phyloP scores from a whole-genome alignment of 2,329 filamentous ascomycete genomes.

The Apiospora phragmitis region DNA sequence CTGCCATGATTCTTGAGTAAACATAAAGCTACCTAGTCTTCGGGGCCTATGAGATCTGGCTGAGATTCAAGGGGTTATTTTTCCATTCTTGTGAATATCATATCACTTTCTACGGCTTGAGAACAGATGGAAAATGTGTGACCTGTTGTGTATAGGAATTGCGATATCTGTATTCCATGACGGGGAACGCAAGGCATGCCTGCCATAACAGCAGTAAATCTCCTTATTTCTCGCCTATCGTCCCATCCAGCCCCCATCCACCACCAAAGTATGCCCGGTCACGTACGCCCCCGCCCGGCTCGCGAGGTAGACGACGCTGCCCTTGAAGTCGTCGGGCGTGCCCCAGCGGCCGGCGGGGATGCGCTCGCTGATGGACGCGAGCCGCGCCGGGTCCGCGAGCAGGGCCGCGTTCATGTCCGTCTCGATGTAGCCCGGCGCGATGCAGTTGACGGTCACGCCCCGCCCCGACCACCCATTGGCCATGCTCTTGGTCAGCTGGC shows the following conservation, averaged over 20 bases:
- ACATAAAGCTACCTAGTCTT: too few relatives aligned
- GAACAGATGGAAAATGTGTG: too few relatives aligned
- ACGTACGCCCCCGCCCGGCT: conserved; percentile 50
- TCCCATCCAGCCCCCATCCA: conserved; percentile 54
- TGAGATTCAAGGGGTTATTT: too few relatives aligned
- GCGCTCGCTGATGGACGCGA: conserved; percentile 42
- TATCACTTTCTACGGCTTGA: too few relatives aligned
- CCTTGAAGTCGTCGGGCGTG: conserved; percentile 47
- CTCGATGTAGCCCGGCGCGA: conserved; percentile 44
- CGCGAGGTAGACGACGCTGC: conserved; percentile 49
- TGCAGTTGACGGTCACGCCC: conserved; percentile 39
- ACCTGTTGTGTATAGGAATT: too few relatives aligned
- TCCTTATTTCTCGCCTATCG: background rate
- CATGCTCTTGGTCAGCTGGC: conserved; percentile 57
- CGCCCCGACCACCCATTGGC: conserved; percentile 54
- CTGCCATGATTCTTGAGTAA: too few relatives aligned
- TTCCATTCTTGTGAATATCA: too few relatives aligned
- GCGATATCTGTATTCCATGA: too few relatives aligned
- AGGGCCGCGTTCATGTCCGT: conserved; percentile 46
- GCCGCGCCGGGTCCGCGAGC: conserved; percentile 36
- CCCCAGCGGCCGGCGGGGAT: conserved; percentile 55
- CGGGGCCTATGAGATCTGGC: too few relatives aligned
- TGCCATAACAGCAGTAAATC: background rate
- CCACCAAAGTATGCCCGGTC: conserved; percentile 51
- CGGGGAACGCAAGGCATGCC: too few relatives aligned